Evolutionary conservation across 306 rosid genomes (phyloP).

Genomic region (Geum urbanum): DNA sequence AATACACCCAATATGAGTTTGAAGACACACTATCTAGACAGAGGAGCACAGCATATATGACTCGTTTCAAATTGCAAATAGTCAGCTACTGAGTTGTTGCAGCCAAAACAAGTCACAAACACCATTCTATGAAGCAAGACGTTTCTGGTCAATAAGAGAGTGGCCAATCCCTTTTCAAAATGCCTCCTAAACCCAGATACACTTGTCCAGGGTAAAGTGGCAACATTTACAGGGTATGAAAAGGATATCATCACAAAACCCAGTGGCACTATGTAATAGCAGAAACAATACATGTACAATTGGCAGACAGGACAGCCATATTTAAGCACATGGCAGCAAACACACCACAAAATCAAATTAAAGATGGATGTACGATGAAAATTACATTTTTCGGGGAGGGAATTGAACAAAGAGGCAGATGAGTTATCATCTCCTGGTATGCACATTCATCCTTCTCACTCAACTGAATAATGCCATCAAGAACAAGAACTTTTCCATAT

Average conservation of each 20-base stretch:
- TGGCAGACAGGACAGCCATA: background rate
- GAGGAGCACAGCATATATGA: background rate
- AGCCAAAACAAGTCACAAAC: background rate
- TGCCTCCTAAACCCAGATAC: background rate
- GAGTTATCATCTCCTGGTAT: slow-evolving; percentile 98
- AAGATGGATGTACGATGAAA: slow-evolving; percentile 13
- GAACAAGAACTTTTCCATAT: slow-evolving; percentile 93
- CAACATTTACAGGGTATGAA: background rate
- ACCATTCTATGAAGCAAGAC: background rate
- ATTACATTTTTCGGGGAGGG: slow-evolving; percentile 71
- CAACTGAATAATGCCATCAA: slow-evolving; percentile 95
- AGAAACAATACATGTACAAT: background rate
- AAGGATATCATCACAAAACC: background rate
- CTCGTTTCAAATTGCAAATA: background rate
- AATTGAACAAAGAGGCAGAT: slow-evolving; percentile 96
- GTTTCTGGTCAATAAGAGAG: background rate
- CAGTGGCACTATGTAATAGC: background rate
- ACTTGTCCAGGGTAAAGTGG: background rate
- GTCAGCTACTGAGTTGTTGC: background rate
- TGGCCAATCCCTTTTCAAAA: background rate
- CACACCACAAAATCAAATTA: background rate
- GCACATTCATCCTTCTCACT: slow-evolving; percentile 98
- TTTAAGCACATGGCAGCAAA: background rate
- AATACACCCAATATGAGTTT: background rate
- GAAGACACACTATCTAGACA: background rate